Conservation (phyloP, 345 rosid species). For the Boechera retrofracta region DNA sequence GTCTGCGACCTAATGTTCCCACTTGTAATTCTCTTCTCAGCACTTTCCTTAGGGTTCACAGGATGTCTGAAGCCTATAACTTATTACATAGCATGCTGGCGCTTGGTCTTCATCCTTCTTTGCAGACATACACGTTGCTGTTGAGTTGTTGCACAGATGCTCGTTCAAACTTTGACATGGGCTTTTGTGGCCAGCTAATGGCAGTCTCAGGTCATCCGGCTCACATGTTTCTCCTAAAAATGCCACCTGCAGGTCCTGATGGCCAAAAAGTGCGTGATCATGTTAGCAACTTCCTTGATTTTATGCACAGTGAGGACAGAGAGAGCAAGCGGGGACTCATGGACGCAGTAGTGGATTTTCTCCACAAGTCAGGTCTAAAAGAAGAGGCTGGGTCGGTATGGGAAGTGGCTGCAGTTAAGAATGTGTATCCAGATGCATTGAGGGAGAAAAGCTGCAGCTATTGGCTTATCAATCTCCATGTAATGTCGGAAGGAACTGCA, state of each 20-base stretch:
- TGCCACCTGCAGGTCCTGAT: conserved; percentile 90
- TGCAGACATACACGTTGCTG: conserved; percentile 89
- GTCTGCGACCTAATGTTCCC: conserved; percentile 88
- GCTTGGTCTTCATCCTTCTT: conserved; percentile 72
- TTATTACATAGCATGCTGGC: conserved; percentile 76
- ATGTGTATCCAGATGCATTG: conserved; percentile 85
- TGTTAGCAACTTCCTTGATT: conserved; percentile 74
- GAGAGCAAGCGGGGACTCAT: conserved; percentile 98
- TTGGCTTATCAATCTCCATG: conserved; percentile 97
- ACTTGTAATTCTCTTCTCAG: conserved; percentile 95
- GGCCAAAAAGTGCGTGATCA: conserved; percentile 94
- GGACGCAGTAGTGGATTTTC: conserved; percentile 92
- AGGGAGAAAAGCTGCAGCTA: conserved; percentile 81
- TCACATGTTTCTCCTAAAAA: conserved; percentile 71
- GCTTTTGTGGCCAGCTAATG: conserved; percentile 82
- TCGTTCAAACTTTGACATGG: conserved; percentile 70
- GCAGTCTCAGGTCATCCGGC: conserved; percentile 88
- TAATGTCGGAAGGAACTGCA: conserved; percentile 98
- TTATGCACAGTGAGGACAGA: conserved; percentile 95
- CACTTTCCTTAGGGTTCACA: conserved; percentile 76
- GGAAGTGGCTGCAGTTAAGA: conserved; percentile 86
- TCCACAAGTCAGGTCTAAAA: conserved; percentile 94
- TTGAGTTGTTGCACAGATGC: conserved; percentile 93
- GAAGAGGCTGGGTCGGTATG: conserved; percentile 97
- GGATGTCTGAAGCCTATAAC: conserved; percentile 75